These are phyloP conservation scores for Huntiella abstrusa DNA, from an alignment of 2,329 filamentous ascomycete species.

Conservation along the genomic window DNA sequence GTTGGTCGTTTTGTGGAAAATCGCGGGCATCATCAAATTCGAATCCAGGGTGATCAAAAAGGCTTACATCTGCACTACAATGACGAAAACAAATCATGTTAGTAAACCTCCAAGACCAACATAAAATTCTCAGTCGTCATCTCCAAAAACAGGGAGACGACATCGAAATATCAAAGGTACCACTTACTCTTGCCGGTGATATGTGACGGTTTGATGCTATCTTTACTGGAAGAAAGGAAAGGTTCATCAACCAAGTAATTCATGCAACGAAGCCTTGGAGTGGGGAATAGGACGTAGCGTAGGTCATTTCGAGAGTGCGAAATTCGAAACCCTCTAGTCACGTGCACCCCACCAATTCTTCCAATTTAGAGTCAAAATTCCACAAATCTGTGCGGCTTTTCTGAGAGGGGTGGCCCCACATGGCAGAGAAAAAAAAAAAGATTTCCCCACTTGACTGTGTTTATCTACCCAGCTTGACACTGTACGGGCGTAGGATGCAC, in stretches of 20 bases:
- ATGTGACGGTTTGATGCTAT: conserved; percentile 23
- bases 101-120: conserved; percentile 19
- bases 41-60: conserved; percentile 10
- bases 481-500: no score
- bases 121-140: no score
- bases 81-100: conserved; percentile 21
- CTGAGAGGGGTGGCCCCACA: no score
- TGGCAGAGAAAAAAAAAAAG: no score
- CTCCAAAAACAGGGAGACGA: conserved; percentile 3
- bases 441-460: no score
- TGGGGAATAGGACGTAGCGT: conserved; percentile 11
- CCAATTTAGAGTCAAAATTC: background rate
- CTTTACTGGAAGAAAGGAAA: conserved; percentile 12
- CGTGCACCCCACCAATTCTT: conserved; percentile 11
- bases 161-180: conserved; percentile 1
- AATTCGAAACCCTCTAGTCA: conserved; percentile 10
- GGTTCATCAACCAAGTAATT: conserved; percentile 16
- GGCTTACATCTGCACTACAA: conserved; percentile 75
- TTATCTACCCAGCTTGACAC: no score
- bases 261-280: conserved; percentile 11
- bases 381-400: conserved; percentile 3
- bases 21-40: background rate
- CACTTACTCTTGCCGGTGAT: conserved; percentile 41
- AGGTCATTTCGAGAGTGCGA: conserved; percentile 10
- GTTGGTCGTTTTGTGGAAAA: background rate